phyloP scores from a whole-genome alignment of 2,329 filamentous ascomycete species.

The Westerdykella aurantiaca region DNA sequence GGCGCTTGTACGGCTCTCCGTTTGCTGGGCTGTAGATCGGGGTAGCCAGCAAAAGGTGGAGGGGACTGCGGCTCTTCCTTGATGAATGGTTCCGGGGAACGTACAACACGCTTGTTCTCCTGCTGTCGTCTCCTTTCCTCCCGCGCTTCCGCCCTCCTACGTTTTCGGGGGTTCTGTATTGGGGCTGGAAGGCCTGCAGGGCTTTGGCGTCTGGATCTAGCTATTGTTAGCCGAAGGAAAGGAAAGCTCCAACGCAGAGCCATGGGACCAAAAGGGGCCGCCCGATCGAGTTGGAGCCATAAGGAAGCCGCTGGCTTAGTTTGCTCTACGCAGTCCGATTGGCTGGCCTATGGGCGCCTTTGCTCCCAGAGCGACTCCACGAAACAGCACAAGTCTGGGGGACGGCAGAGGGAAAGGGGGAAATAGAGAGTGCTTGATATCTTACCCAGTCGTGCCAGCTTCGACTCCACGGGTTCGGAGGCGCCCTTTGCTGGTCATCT shows the following conservation, averaged over 20 bases:
- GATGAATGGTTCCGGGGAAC: slow-evolving; percentile 48
- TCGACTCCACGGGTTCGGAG: slow-evolving; percentile 17
- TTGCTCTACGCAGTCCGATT: no score
- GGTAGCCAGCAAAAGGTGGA: slow-evolving; percentile 46
- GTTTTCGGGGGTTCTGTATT: slow-evolving; percentile 47
- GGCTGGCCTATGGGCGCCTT: no score
- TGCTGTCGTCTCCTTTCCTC: slow-evolving; percentile 34
- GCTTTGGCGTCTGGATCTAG: slow-evolving; percentile 39
- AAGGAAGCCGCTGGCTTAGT: no score
- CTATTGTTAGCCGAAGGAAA: not conserved
- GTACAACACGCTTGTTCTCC: slow-evolving; percentile 28
- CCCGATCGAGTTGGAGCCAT: no score
- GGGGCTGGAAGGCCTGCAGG: slow-evolving; percentile 39
- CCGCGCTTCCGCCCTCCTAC: slow-evolving; percentile 43
- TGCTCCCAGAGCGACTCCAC: no score
- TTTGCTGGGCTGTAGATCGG: slow-evolving; percentile 36
- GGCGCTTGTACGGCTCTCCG: slow-evolving; percentile 36
- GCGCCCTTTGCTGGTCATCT: slow-evolving; percentile 19
- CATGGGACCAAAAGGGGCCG: no score
- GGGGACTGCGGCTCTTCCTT: slow-evolving; percentile 60
- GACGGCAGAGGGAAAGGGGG: not conserved
- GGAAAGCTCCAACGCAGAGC: no score
- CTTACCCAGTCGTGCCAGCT: slow-evolving; percentile 29
- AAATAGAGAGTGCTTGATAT: slow-evolving; percentile 6
- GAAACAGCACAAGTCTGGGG: slow-evolving; percentile 9